Evolutionary conservation across 106 monocot species (phyloP).

Genomic region (Posidonia australis): DNA sequence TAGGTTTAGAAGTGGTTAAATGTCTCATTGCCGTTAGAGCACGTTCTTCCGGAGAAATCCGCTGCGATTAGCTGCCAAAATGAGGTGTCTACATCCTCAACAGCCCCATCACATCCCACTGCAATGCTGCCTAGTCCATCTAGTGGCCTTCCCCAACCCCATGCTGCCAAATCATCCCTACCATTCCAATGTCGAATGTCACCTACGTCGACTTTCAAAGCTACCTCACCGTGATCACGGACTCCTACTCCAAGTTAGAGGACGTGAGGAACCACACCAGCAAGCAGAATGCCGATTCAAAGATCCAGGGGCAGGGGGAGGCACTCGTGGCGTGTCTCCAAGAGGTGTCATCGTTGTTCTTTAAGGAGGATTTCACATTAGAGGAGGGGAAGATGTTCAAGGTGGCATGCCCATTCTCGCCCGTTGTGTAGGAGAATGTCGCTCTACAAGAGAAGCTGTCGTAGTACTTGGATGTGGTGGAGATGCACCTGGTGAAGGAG

Average conservation of each 20-base stretch:
- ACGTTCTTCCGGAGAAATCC: too few species aligned
- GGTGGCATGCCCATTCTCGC: constrained; percentile 76
- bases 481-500: constrained; percentile 90
- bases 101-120: constrained; percentile 55
- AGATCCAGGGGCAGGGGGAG: constrained; percentile 40
- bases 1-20: too few species aligned
- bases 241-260: constrained; percentile 65
- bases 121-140: constrained; percentile 47
- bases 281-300: constrained; percentile 28
- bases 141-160: constrained; percentile 41
- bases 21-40: too few species aligned
- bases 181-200: constrained; percentile 35
- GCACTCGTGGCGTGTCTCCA: constrained; percentile 82
- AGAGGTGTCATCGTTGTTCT: constrained; percentile 83
- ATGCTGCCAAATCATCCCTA: constrained; percentile 16
- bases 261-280: constrained; percentile 52
- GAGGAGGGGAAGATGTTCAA: constrained; percentile 74
- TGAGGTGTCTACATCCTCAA: too few species aligned
- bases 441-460: constrained; percentile 74
- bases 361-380: constrained; percentile 84
- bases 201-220: constrained; percentile 42
- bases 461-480: constrained; percentile 84
- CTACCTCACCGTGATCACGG: constrained; percentile 57
- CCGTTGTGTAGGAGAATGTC: constrained; percentile 29
- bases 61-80: too few species aligned